Percentiles rank a stretch among this genome's conserved stretches.
These are phyloP conservation scores for Polychaeton citri DNA, from an alignment of 2,329 filamentous ascomycete species.

Conservation along the genomic window DNA sequence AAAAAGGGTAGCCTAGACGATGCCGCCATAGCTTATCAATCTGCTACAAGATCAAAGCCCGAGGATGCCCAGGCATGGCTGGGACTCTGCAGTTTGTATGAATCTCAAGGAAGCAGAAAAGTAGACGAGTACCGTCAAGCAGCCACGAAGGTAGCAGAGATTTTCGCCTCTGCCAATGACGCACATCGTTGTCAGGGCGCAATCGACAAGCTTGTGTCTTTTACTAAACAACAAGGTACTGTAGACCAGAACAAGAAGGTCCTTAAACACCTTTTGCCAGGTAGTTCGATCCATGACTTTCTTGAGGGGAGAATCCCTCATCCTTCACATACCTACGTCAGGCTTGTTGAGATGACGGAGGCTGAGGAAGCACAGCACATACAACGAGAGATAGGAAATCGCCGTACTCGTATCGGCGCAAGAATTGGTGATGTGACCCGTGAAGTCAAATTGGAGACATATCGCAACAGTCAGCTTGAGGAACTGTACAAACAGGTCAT, in stretches of 20 bases:
- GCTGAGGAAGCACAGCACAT: slow-evolving; percentile 77
- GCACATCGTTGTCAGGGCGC: slow-evolving; percentile 45
- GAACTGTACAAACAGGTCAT: slow-evolving; percentile 70
- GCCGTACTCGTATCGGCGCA: slow-evolving; percentile 75
- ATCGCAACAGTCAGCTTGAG: slow-evolving; percentile 62
- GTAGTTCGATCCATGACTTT: slow-evolving; percentile 64
- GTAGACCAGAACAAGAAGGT: slow-evolving; percentile 62
- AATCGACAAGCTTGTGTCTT: slow-evolving; percentile 67
- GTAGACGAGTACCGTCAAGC: slow-evolving; percentile 63
- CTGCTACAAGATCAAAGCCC: slow-evolving; percentile 58
- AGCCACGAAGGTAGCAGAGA: slow-evolving; percentile 57
- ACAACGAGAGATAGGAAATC: slow-evolving; percentile 78
- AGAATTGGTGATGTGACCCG: slow-evolving; percentile 68
- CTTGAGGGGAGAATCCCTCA: slow-evolving; percentile 74
- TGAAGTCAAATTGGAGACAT: slow-evolving; percentile 79
- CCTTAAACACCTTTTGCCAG: slow-evolving; percentile 63
- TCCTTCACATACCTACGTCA: slow-evolving; percentile 67
- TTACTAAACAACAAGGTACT: slow-evolving; percentile 60
- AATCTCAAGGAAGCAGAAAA: slow-evolving; percentile 57
- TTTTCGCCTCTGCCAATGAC: slow-evolving; percentile 55
- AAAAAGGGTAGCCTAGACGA: slow-evolving; percentile 59
- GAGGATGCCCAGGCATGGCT: slow-evolving; percentile 80
- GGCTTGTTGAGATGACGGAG: slow-evolving; percentile 72
- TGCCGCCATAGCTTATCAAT: slow-evolving; percentile 62
- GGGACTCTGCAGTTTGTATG: slow-evolving; percentile 73